Conservation (phyloP, 768 basidiomycete species). For the Suillus fuscotomentosus region DNA sequence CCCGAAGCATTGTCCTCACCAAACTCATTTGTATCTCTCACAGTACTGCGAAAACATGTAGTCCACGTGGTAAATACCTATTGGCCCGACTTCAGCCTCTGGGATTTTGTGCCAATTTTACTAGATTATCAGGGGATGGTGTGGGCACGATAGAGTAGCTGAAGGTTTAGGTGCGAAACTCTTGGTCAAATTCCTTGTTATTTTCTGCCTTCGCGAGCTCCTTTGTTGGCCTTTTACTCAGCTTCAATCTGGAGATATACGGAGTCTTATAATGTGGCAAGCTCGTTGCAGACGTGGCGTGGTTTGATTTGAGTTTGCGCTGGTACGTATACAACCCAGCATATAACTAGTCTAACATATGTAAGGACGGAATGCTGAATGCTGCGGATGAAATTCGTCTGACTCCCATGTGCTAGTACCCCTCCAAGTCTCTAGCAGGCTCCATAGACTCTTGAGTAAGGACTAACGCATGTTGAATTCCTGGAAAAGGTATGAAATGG, state of each 20-base stretch:
- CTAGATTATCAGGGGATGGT: conserved; percentile 76
- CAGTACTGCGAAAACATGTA: conserved; percentile 84
- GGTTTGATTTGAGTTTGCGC: too few species aligned
- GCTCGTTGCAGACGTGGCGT: too few species aligned
- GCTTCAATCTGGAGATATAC: neutral
- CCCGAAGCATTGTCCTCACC: neutral
- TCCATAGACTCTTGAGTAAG: neutral
- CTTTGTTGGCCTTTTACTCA: neutral
- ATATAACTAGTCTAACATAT: too few species aligned
- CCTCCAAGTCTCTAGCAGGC: neutral
- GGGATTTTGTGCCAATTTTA: conserved; percentile 84
- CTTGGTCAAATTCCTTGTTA: neutral
- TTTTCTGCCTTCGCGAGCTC: neutral
- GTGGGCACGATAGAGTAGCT: conserved; percentile 42
- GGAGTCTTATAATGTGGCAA: conserved; percentile 32
- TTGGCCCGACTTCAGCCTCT: conserved; percentile 93
- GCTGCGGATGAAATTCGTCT: too few species aligned
- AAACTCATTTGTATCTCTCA: neutral
- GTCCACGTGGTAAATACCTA: conserved; percentile 80
- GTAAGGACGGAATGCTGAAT: too few species aligned
- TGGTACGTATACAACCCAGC: too few species aligned
- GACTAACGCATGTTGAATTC: neutral
- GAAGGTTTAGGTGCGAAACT: conserved; percentile 34
- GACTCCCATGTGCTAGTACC: neutral
- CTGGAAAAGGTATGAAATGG: neutral